Percentiles rank a stretch among this genome's conserved stretches.
Conservation (phyloP, 192 early-diverging fungal genomes). For the Gamsiella multidivaricata region DNA sequence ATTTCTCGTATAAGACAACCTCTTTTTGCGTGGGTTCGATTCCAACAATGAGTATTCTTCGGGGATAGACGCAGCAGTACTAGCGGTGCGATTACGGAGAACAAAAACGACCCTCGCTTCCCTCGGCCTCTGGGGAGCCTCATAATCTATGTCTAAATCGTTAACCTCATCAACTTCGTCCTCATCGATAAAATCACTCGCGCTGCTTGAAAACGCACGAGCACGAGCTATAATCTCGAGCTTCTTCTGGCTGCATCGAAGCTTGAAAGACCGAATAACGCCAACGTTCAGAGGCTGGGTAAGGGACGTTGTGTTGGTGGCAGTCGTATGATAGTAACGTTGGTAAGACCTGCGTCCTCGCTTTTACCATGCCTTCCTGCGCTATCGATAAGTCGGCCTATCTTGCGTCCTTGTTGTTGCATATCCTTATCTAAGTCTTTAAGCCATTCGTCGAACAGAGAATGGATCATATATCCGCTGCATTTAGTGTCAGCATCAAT, state of each 20-base stretch:
- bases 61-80: too few relatives aligned
- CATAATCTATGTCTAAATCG: slow-evolving; percentile 2
- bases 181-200: background rate
- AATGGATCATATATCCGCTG: background rate
- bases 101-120: too few relatives aligned
- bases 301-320: background rate
- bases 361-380: background rate
- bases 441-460: background rate
- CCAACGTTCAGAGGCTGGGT: slow-evolving; percentile 11
- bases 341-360: background rate
- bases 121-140: too few relatives aligned
- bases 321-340: slow-evolving; percentile 1
- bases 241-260: background rate
- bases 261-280: slow-evolving; percentile 10
- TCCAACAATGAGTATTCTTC: too few relatives aligned
- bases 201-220: background rate
- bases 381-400: background rate
- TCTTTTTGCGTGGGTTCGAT: too few relatives aligned
- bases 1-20: too few relatives aligned
- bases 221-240: background rate
- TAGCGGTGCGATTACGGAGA: too few relatives aligned
- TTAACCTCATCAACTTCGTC: background rate
- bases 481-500: background rate
- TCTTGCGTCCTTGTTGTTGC: background rate
- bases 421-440: background rate